Conservation (phyloP, 1,284 basidiomycete genomes). For the Marasmius fiardii region DNA sequence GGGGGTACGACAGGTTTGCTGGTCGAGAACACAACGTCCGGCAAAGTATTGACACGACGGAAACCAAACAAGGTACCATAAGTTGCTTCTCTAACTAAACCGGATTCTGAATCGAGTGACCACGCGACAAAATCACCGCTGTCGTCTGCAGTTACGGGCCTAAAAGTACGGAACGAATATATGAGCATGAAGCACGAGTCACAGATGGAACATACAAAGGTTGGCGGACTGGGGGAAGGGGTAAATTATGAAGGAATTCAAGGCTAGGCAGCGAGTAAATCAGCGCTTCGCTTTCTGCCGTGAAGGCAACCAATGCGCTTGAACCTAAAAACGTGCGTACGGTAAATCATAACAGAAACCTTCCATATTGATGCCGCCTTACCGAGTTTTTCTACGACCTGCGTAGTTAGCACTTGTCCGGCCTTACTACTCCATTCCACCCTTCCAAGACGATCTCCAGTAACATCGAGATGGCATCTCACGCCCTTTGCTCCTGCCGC, state of each 20-base stretch:
- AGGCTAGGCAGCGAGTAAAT: constrained; percentile 72
- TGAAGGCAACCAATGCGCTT: constrained; percentile 61
- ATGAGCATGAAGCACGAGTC: not conserved
- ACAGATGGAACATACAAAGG: constrained; percentile 36
- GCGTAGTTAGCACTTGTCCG: constrained; percentile 43
- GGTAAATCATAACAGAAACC: not conserved
- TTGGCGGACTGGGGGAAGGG: constrained; percentile 35
- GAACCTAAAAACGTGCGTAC: constrained; percentile 38
- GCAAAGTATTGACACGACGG: constrained; percentile 44
- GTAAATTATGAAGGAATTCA: constrained; percentile 50
- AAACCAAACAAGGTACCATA: constrained; percentile 60
- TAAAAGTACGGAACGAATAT: constrained; percentile 20
- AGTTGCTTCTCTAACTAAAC: constrained; percentile 34
- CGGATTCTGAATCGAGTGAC: constrained; percentile 28
- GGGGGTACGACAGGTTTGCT: constrained; percentile 41
- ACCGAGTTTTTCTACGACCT: constrained; percentile 57
- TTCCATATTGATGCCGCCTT: constrained; percentile 14
- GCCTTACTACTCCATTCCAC: constrained; percentile 54
- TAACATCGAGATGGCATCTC: constrained; percentile 50
- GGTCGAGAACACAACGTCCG: constrained; percentile 47
- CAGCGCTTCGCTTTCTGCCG: constrained; percentile 48
- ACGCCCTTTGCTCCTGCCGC: constrained; percentile 57
- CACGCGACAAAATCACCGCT: constrained; percentile 58
- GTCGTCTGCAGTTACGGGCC: constrained; percentile 47
- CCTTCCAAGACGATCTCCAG: constrained; percentile 56